A percentile compares a stretch with the other conserved stretches of the same genome.
Conservation (phyloP, 2,329 filamentous ascomycete species). For the Trichocomaceae sp. region DNA sequence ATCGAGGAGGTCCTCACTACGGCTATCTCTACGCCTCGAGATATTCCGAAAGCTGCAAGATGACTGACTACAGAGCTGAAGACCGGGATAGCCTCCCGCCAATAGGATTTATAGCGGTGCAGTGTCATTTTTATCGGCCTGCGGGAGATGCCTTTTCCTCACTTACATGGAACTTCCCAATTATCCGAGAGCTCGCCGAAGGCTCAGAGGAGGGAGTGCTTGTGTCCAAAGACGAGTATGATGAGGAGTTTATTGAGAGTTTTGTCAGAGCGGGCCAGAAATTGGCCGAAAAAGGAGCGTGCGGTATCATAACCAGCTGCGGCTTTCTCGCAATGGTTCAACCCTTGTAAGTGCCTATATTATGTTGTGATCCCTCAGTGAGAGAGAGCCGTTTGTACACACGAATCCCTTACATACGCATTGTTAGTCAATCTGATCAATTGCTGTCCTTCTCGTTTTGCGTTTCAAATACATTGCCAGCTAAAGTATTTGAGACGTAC, state of each 20-base stretch:
- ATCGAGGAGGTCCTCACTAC: too few relatives aligned
- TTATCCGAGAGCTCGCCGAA: constrained; percentile 29
- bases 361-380: too few relatives aligned
- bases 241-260: constrained; percentile 28
- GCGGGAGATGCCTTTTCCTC: constrained; percentile 33
- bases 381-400: too few relatives aligned
- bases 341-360: constrained; percentile 18
- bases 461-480: too few relatives aligned
- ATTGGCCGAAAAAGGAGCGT: constrained; percentile 28
- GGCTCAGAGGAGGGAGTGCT: constrained; percentile 25
- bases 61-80: constrained; percentile 6
- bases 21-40: too few relatives aligned
- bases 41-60: background rate
- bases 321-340: constrained; percentile 37
- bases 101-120: constrained; percentile 29
- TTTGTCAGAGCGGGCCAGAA: constrained; percentile 31
- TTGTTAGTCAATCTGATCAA: too few relatives aligned
- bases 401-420: too few relatives aligned
- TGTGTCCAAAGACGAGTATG: constrained; percentile 26
- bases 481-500: background rate
- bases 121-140: constrained; percentile 29
- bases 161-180: constrained; percentile 33
- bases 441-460: too few relatives aligned
- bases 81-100: constrained; percentile 1
- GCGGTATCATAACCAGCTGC: constrained; percentile 37